Percentiles rank a stretch among this genome's conserved stretches.
Evolutionary conservation across 2,329 filamentous ascomycete genomes (phyloP).

Genomic region (Ophiocordyceps polyrhachis-furcata): DNA sequence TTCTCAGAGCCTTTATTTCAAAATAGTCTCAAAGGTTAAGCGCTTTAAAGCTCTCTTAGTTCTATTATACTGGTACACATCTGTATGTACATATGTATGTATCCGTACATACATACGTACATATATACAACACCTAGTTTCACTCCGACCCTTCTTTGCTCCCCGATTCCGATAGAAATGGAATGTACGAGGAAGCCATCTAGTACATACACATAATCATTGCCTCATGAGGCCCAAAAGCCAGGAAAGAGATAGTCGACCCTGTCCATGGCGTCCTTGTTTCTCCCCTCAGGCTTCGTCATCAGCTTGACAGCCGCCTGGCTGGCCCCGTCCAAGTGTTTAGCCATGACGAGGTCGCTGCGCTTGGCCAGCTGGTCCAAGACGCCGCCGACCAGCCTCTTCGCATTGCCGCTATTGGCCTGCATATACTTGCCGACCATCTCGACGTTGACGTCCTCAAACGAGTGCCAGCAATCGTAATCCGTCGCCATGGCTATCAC

Average conservation of each 20-base stretch:
- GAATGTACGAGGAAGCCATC: no score
- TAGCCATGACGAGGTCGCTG: conserved; percentile 54
- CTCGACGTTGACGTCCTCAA: conserved; percentile 74
- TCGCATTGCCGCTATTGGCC: conserved; percentile 76
- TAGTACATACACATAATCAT: no score
- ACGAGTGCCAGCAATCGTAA: conserved; percentile 93
- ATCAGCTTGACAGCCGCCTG: conserved; percentile 66
- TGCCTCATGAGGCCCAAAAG: conserved; percentile 32
- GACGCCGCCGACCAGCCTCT: conserved; percentile 67
- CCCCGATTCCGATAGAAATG: no score
- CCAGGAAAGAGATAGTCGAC: conserved; percentile 77
- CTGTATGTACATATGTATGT: no score
- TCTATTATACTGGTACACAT: no score
- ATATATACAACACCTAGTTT: no score
- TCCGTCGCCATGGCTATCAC: conserved; percentile 99
- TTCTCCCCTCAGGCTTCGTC: conserved; percentile 60
- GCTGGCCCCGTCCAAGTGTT: conserved; percentile 59
- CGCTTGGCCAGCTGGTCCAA: conserved; percentile 73
- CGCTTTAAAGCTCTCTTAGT: no score
- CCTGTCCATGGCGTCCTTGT: conserved; percentile 57
- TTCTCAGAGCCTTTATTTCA: no score
- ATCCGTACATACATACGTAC: no score
- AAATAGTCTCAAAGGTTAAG: no score
- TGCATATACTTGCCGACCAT: conserved; percentile 98
- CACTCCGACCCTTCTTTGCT: no score